Base-by-base conservation (phyloP, 805 yeast species). In the Ogataea pilisensis region DNA sequence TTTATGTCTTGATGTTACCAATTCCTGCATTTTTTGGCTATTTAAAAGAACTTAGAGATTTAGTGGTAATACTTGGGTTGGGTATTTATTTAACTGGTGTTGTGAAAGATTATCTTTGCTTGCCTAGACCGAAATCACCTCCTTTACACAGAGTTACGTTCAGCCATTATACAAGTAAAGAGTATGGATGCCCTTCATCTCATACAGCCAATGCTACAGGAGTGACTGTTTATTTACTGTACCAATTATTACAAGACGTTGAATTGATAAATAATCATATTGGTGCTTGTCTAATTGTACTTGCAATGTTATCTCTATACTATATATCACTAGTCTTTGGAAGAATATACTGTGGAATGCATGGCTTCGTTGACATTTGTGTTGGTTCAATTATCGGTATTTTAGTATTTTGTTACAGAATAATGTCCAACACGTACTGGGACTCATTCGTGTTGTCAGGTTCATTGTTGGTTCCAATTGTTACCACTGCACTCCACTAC, bases 311-410 rank as follows among this genome's bases (percentile, higher is more conserved):
- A 20, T 41, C 52, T 14, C 35, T 75, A 18, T 89, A 89, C 58
- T 80, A 78, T 54, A 44, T 70, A 28, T 77, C 89, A 7, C 67
- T 93, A 44, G 74, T 85, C 1, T 58, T 78, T 45, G 99, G 99
- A 14, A 70, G 99, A 41, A 55, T 91, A 8, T 91, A 93, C 65
- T 89, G 96, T 60, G 99, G 99, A 3, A 91, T 91, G 99, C 99
- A 93, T 64, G 98, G 99, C 2, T 75, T 85, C 44, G 63, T 85
- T 18, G 99, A 93, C 58, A 70, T 93, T 3, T 37, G 65, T 0
- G 57, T 75, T 16, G 99, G 99, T 5, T 64, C 76, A 0, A 1
- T 74, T 0, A 64, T 88, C 14, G 99, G 99, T 0, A 36, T 65
- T 0, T 29, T 64, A 0, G 68, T 83, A 27, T 76, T 76, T 46